Evolutionary conservation across 2,329 filamentous ascomycete species (phyloP), one percentile per base, ranked within the genome.

Genomic region (Talaromyces sp.): DNA sequence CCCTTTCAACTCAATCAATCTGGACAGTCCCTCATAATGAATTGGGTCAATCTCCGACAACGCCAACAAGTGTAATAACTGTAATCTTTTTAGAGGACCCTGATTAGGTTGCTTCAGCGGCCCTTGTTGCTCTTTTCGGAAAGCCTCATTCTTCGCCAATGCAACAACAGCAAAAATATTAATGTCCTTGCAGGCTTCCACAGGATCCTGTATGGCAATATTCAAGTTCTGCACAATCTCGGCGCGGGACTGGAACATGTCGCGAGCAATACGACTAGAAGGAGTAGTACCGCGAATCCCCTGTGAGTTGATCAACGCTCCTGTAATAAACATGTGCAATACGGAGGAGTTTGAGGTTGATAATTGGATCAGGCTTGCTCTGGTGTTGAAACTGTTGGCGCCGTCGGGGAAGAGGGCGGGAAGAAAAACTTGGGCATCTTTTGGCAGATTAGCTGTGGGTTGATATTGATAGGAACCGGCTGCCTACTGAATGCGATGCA

Each of bases 401-500:
- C 36, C 36, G 11, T 30, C 55, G 22, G 55, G 55, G 36, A 57
- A 57, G 32, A 57, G 13, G 22, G 55, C 55, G 13, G 55, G 55
- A 19, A 57, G 55, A 30, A 57, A 22, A 30, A 47, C 17, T 3
- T 57, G n/a, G 25, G 55, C 55, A 30, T 57, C 55, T 57, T 47
- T 25, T 15, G 17, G 6, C 9, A 9, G 2, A 47, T 47, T 47
- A 57, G 36, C 36, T 57, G 10, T 25, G 10, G 11, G 4, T 11
- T 42, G 39, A 44, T 42, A 4, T 15, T 6, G 11, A 15, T 11
- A 47, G 10, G 17, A 7, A 9, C 15, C 8, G 32, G n/a, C 19
- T 3, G 19, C 55, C 10, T 57, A 57, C 55, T 57, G 7, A 57
- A 57, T 47, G 33, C 55, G n/a, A 57, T 47, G 55, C 55, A 57